Evolutionary conservation across 768 basidiomycete genomes (phyloP).

Genomic region (Hericium rajendrae): DNA sequence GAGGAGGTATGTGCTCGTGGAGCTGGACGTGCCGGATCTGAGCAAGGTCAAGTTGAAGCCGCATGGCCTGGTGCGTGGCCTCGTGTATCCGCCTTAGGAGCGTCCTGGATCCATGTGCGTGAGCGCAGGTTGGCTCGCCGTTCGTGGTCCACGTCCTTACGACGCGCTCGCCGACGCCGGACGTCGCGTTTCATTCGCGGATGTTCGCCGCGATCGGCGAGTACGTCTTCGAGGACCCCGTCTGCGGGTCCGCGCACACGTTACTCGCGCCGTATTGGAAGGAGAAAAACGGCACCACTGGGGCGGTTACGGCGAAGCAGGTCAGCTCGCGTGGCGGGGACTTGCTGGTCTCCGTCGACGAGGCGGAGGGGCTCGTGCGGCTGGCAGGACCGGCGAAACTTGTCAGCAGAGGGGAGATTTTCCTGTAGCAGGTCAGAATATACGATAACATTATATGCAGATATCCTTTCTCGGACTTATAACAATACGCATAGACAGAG

Average conservation of each 20-base stretch:
- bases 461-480: too few relatives aligned
- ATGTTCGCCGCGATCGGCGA: slow-evolving; percentile 20
- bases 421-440: background rate
- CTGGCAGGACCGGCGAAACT: slow-evolving; percentile 1
- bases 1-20: slow-evolving; percentile 13
- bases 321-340: slow-evolving; percentile 10
- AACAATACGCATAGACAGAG: too few relatives aligned
- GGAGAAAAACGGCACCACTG: background rate
- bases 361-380: background rate
- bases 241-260: slow-evolving; percentile 22
- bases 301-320: slow-evolving; percentile 1
- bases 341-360: slow-evolving; percentile 1
- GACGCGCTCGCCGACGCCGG: slow-evolving; percentile 3
- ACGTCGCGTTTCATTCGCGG: slow-evolving; percentile 19
- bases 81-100: too few relatives aligned
- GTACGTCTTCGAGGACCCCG: slow-evolving; percentile 20
- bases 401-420: slow-evolving; percentile 2
- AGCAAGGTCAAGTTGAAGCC: slow-evolving; percentile 11
- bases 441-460: background rate
- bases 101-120: too few relatives aligned
- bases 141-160: slow-evolving; percentile 9
- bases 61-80: slow-evolving; percentile 13
- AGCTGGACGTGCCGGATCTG: slow-evolving; percentile 16
- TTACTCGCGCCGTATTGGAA: slow-evolving; percentile 23
- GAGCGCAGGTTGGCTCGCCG: background rate